Conservation (phyloP, 306 rosid genomes). For the Cercis canadensis region DNA sequence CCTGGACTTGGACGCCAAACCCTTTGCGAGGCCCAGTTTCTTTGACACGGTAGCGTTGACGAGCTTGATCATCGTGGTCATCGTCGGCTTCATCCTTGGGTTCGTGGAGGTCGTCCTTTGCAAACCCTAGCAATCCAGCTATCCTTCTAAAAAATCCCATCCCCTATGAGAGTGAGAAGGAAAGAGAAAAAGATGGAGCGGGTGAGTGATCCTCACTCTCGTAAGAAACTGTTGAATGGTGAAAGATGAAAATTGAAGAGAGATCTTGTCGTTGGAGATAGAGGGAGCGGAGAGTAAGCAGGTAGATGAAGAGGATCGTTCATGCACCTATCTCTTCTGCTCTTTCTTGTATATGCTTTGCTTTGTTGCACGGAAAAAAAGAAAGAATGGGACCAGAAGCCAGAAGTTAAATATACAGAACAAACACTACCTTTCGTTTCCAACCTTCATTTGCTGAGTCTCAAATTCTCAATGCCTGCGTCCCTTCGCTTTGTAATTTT, state of each 20-base stretch:
- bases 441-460: too few species aligned
- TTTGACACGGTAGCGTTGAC: constrained; percentile 41
- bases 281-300: neutral
- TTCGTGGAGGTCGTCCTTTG: constrained; percentile 61
- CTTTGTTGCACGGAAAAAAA: too few species aligned
- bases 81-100: constrained; percentile 49
- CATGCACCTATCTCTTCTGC: too few species aligned
- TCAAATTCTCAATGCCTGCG: too few species aligned
- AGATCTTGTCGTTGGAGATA: neutral
- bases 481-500: too few species aligned
- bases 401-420: too few species aligned
- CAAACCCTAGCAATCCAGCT: constrained; percentile 65
- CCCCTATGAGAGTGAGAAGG: constrained; percentile 5
- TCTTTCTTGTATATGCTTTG: too few species aligned
- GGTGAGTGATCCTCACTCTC: neutral
- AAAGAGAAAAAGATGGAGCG: constrained; percentile 26
- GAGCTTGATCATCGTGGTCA: constrained; percentile 45
- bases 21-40: constrained; percentile 71
- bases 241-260: neutral
- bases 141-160: constrained; percentile 67
- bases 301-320: too few species aligned
- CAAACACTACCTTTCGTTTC: too few species aligned
- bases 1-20: constrained; percentile 74
- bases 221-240: neutral
- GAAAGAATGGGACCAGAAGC: too few species aligned